These are phyloP conservation scores for Yamadazyma paraphyllophila DNA, from an alignment of 805 yeast genomes.

Conservation along the genomic window DNA sequence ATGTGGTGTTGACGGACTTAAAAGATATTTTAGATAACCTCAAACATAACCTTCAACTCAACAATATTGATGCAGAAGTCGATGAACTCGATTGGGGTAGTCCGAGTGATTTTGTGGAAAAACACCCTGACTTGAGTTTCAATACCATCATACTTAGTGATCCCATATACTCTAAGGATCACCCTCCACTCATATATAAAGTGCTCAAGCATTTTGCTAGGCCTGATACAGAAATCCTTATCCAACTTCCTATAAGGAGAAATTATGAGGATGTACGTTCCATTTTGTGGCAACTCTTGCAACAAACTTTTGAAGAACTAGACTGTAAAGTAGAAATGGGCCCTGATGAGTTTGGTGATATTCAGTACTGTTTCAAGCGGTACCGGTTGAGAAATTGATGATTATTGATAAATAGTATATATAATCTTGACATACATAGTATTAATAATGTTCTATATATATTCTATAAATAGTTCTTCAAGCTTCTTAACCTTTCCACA, in stretches of 20 bases:
- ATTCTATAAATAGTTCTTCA: slow-evolving; percentile 55
- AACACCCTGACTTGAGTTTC: slow-evolving; percentile 35
- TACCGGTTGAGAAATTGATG: background rate
- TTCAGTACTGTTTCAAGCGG: slow-evolving; percentile 51
- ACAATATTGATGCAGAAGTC: slow-evolving; percentile 38
- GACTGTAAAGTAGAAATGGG: slow-evolving; percentile 56
- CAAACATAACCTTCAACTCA: slow-evolving; percentile 53
- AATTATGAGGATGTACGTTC: slow-evolving; percentile 66
- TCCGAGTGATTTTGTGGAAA: slow-evolving; percentile 42
- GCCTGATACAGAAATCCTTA: slow-evolving; percentile 46
- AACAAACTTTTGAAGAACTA: slow-evolving; percentile 31
- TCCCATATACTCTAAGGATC: slow-evolving; percentile 81
- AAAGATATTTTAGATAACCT: slow-evolving; percentile 75
- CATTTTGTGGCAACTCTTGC: slow-evolving; percentile 55
- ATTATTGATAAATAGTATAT: too few relatives aligned
- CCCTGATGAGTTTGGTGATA: slow-evolving; percentile 81
- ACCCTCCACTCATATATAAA: slow-evolving; percentile 69
- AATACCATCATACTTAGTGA: slow-evolving; percentile 75
- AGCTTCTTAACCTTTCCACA: slow-evolving; percentile 64
- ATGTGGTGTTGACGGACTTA: slow-evolving; percentile 67
- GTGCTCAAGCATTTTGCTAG: slow-evolving; percentile 53
- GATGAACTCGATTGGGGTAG: slow-evolving; percentile 76
- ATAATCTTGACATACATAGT: too few relatives aligned
- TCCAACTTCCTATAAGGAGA: slow-evolving; percentile 75
- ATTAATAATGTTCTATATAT: background rate